phyloP scores from a whole-genome alignment of 805 yeast species.

The Suhomyces kilbournensis region DNA sequence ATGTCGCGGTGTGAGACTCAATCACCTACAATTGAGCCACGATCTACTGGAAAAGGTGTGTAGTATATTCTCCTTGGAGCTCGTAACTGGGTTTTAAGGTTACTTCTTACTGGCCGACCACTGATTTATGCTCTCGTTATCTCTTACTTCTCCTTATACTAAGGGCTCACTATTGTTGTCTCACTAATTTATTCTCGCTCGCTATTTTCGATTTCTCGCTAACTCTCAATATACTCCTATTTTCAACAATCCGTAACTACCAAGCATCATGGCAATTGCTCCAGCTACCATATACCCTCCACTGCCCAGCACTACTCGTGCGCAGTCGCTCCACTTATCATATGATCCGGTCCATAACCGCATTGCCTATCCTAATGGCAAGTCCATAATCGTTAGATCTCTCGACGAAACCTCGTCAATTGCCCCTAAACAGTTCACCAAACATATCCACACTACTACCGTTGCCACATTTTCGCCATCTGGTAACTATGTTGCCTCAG shows the following conservation, averaged over 20 bases:
- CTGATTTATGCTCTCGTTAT: background rate
- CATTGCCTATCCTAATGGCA: slow-evolving; percentile 79
- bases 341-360: slow-evolving; percentile 68
- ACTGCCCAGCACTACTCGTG: slow-evolving; percentile 74
- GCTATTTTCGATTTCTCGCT: background rate
- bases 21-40: background rate
- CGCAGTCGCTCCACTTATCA: slow-evolving; percentile 65
- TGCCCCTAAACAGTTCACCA: slow-evolving; percentile 60
- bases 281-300: slow-evolving; percentile 56
- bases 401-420: slow-evolving; percentile 47
- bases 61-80: background rate
- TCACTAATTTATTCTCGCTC: background rate
- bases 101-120: background rate
- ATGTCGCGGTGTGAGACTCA: background rate
- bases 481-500: slow-evolving; percentile 87
- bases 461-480: slow-evolving; percentile 87
- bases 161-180: background rate
- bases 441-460: slow-evolving; percentile 69
- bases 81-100: background rate
- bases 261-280: slow-evolving; percentile 24
- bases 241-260: background rate
- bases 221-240: background rate
- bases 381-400: slow-evolving; percentile 70
- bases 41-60: background rate
- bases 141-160: background rate